Evolutionary conservation across 2,329 filamentous ascomycete genomes (phyloP).

Genomic region (Aspergillus intermedius): DNA sequence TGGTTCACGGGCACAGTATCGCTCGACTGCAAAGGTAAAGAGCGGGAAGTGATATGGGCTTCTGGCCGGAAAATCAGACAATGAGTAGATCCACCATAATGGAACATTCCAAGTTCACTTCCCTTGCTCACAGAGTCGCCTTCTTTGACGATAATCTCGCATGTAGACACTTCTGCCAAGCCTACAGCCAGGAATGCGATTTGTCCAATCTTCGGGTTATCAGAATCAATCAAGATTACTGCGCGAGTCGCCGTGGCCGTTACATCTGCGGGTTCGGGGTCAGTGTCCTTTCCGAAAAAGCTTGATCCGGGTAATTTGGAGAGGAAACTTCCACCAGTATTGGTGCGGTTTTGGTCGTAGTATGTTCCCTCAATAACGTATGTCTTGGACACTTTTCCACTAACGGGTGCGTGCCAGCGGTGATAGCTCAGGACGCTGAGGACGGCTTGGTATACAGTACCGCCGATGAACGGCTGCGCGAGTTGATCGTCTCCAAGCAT

Average conservation of each 20-base stretch:
- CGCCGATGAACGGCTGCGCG: slow-evolving; percentile 49
- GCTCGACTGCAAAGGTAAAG: slow-evolving; percentile 14
- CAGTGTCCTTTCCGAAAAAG: slow-evolving; percentile 8
- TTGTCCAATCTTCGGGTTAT: slow-evolving; percentile 58
- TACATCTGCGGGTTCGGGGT: slow-evolving; percentile 19
- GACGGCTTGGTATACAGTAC: slow-evolving; percentile 65
- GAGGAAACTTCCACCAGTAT: too few relatives aligned
- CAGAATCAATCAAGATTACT: slow-evolving; percentile 63
- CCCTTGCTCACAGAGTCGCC: slow-evolving; percentile 62
- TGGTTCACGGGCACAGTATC: slow-evolving; percentile 19
- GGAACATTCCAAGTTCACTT: slow-evolving; percentile 68
- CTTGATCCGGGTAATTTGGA: too few relatives aligned
- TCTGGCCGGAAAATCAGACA: slow-evolving; percentile 54
- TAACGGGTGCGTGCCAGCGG: slow-evolving; percentile 62
- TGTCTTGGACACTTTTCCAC: slow-evolving; percentile 52
- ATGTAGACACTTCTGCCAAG: slow-evolving; percentile 69
- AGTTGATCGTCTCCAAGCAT: slow-evolving; percentile 55
- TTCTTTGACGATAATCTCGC: slow-evolving; percentile 61
- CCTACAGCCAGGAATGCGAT: slow-evolving; percentile 64
- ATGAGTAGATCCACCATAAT: slow-evolving; percentile 65
- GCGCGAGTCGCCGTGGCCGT: slow-evolving; percentile 60
- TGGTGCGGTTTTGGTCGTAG: slow-evolving; percentile 42
- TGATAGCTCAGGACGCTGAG: slow-evolving; percentile 61
- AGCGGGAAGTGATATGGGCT: slow-evolving; percentile 13
- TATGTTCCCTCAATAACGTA: slow-evolving; percentile 59